Conservation (phyloP, 768 basidiomycete genomes). For the Boletus insuetus region DNA sequence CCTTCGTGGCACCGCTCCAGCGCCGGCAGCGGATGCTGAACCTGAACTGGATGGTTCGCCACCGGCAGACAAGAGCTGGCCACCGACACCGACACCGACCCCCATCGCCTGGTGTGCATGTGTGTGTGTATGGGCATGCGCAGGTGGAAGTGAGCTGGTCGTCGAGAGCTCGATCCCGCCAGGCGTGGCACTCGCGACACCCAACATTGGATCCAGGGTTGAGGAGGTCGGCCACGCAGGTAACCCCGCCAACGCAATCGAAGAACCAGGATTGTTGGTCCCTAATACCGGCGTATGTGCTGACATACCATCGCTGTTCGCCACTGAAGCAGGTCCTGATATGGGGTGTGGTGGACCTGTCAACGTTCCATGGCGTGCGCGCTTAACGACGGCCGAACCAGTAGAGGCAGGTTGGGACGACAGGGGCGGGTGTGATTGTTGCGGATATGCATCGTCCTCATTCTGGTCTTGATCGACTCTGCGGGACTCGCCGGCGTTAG, state of each 20-base stretch:
- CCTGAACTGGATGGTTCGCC: constrained; percentile 16
- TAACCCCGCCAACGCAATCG: constrained; percentile 27
- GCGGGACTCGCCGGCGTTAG: constrained; percentile 12
- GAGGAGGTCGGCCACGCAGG: constrained; percentile 34
- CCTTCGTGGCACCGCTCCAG: constrained; percentile 10
- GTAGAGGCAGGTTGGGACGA: constrained; percentile 13
- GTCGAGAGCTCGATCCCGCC: constrained; percentile 32
- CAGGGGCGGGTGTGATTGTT: constrained; percentile 5
- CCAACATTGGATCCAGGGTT: constrained; percentile 31
- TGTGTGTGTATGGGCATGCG: constrained; percentile 4
- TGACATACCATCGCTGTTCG: constrained; percentile 17
- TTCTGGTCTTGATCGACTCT: constrained; percentile 28
- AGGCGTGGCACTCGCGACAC: constrained; percentile 30
- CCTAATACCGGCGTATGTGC: constrained; percentile 18
- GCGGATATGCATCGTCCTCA: constrained; percentile 21
- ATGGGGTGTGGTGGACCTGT: constrained; percentile 18
- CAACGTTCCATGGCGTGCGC: constrained; percentile 30
- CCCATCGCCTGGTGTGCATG: constrained; percentile 15
- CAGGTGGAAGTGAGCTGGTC: constrained; percentile 8
- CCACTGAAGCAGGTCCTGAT: constrained; percentile 17
- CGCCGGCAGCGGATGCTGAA: background rate
- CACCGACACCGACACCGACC: constrained; percentile 1
- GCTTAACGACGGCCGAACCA: constrained; percentile 15
- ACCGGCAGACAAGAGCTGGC: constrained; percentile 20
- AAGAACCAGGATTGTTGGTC: constrained; percentile 10